Evolutionary conservation across 345 rosid species (phyloP).

Genomic region (Erodium maritimum): DNA sequence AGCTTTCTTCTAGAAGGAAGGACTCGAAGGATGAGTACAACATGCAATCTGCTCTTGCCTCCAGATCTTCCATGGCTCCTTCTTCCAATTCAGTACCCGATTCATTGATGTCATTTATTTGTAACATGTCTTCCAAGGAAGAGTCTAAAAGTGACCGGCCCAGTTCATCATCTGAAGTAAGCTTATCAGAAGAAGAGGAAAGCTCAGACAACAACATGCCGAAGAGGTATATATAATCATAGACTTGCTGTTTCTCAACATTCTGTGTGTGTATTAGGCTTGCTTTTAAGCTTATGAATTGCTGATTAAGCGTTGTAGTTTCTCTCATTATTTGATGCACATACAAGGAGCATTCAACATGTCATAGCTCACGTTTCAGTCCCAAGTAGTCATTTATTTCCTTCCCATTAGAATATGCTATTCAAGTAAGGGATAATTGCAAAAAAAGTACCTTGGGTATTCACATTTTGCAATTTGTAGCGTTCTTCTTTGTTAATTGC

Average conservation of each 20-base stretch:
- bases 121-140: slow-evolving; percentile 22
- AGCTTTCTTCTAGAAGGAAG: slow-evolving; percentile 25
- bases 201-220: slow-evolving; percentile 12
- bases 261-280: background rate
- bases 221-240: slow-evolving; percentile 30
- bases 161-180: slow-evolving; percentile 14
- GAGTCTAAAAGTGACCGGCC: slow-evolving; percentile 22
- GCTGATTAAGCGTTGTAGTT: background rate
- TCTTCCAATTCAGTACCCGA: slow-evolving; percentile 39
- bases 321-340: too few relatives aligned
- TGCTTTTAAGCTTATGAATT: background rate
- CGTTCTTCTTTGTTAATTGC: too few relatives aligned
- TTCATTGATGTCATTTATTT: slow-evolving; percentile 50
- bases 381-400: too few relatives aligned
- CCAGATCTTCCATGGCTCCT: slow-evolving; percentile 16
- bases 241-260: background rate
- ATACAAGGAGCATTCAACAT: too few relatives aligned
- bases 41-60: slow-evolving; percentile 27
- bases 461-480: too few relatives aligned
- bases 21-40: slow-evolving; percentile 34
- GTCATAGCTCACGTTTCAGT: too few relatives aligned
- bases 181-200: slow-evolving; percentile 16
- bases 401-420: too few relatives aligned
- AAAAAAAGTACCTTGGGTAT: too few relatives aligned
- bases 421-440: too few relatives aligned